Base-by-base conservation (phyloP, 2,329 filamentous ascomycete genomes). In the Pyrenophora teres region DNA sequence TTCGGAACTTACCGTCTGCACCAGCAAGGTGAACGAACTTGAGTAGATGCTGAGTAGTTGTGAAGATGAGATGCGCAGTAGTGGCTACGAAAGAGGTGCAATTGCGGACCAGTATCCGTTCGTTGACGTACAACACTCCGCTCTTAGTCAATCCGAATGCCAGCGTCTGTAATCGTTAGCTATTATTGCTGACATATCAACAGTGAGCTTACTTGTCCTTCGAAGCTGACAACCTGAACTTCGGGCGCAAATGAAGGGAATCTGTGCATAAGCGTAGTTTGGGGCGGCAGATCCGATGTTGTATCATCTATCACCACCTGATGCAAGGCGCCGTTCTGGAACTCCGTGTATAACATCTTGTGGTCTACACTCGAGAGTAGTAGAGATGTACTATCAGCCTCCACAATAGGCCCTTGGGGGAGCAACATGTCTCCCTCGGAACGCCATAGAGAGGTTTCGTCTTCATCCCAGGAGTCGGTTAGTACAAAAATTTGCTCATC, bases 51-150 rank as follows among this genome's bases (percentile, higher is more conserved):
- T 92, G 92, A 53, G 87, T 92, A 0, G 94, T 99, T 0, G 94
- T 99, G 67, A 93, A 92, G 51, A 97, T 85, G 12, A 99, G 79
- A 77, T 97, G 93, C 16, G 86, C 84, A 0, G 86, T 80, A 0
- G 93, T 96, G 21, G 92, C 77, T 5, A 92, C 72, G 64, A 96
- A 97, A 0, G 94, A 99, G 0, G 93, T 97, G 73, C 92, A 96
- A 63, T 94, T 96, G 72, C 89, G 91, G 12, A 87, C 84, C 38
- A 97, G 77, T 4, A 89, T 78, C 13, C 82, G 84, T 3, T 87
- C 85, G 68, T 92, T 89, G 35, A 88, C 90, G 69, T 89, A 95
- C 0, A 99, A 78, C 46, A 87, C 81, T 0, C 94, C 94, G 48
- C 85, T 88, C 40, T 84, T 82, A 3, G 91, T 88, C 57, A 97